These are phyloP conservation scores for Agrostemma githago DNA, from an alignment of 148 eudicot genomes.

Conservation along the genomic window DNA sequence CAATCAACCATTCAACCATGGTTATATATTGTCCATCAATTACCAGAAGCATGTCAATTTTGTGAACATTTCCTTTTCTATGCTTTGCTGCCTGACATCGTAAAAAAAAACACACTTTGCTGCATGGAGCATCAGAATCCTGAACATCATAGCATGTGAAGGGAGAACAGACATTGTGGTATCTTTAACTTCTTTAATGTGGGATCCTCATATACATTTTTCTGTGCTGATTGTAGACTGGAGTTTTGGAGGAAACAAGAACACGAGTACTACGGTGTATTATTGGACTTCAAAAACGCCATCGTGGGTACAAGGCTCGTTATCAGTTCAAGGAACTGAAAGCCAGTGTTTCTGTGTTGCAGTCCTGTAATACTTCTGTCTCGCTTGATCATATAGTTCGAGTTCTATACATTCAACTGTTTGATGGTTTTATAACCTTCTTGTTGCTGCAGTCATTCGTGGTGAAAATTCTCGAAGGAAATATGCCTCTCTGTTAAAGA, in stretches of 20 bases:
- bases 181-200: neutral
- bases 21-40: neutral
- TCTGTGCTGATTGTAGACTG: slow-evolving; percentile 41
- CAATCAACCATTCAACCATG: neutral
- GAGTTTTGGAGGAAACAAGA: slow-evolving; percentile 58
- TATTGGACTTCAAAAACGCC: slow-evolving; percentile 50
- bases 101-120: neutral
- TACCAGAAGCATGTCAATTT: too few relatives aligned
- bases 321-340: slow-evolving; percentile 50
- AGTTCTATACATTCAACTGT: neutral
- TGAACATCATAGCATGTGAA: neutral
- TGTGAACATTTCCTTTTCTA: too few relatives aligned
- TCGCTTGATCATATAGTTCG: neutral
- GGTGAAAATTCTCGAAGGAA: slow-evolving; percentile 63
- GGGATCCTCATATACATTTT: neutral
- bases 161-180: neutral
- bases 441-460: slow-evolving; percentile 55
- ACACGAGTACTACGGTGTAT: slow-evolving; percentile 64
- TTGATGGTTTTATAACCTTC: neutral
- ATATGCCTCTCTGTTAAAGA: slow-evolving; percentile 31
- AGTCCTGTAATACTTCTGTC: slow-evolving; percentile 56
- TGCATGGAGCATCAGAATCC: neutral
- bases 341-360: slow-evolving; percentile 50
- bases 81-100: too few relatives aligned
- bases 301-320: slow-evolving; percentile 57